Evolutionary conservation across 371 early-diverging fungal genomes (phyloP).

Genomic region (Mucor velutinosus): DNA sequence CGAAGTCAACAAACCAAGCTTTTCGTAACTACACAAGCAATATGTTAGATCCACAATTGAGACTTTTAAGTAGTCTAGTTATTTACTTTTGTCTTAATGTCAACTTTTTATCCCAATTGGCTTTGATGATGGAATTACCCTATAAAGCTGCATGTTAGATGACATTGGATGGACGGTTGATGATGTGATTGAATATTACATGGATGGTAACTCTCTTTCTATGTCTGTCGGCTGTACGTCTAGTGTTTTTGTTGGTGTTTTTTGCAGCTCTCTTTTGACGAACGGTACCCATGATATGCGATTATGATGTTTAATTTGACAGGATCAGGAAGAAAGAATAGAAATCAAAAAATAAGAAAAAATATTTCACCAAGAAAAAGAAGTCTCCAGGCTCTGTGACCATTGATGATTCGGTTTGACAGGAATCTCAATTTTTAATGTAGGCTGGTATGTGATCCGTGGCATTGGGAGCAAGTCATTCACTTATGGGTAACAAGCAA

Average conservation of each 20-base stretch:
- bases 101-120: constrained; percentile 76
- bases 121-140: constrained; percentile 64
- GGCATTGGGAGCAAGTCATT: too few species aligned
- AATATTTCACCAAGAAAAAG: constrained; percentile 1
- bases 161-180: background rate
- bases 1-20: constrained; percentile 74
- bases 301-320: background rate
- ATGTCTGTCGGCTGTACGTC: constrained; percentile 58
- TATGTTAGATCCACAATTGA: background rate
- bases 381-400: background rate
- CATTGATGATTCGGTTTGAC: background rate
- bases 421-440: too few species aligned
- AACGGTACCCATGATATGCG: constrained; percentile 41
- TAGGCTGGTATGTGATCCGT: too few species aligned
- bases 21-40: constrained; percentile 51
- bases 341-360: background rate
- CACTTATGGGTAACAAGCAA: too few species aligned
- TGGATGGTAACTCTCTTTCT: constrained; percentile 53
- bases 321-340: background rate
- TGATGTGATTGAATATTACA: constrained; percentile 21
- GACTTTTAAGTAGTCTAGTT: background rate
- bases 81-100: constrained; percentile 78
- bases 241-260: constrained; percentile 45
- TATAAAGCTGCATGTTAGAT: constrained; percentile 3
- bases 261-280: constrained; percentile 39